phyloP scores from a whole-genome alignment of 179 eudicot genomes.

The Silene coronaria region DNA sequence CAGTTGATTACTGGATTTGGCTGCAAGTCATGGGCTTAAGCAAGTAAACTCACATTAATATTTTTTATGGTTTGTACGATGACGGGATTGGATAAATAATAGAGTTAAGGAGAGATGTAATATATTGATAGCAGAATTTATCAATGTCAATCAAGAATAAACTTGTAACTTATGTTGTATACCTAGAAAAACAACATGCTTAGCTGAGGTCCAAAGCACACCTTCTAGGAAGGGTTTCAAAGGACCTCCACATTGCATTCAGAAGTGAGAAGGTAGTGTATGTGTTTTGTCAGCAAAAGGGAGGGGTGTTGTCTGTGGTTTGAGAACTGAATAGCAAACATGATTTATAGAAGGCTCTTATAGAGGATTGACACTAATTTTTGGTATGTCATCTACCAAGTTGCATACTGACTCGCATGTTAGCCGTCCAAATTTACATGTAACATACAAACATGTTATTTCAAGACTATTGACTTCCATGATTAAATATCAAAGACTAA shows the following conservation, averaged over 20 bases:
- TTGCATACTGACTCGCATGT: neutral
- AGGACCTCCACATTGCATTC: neutral
- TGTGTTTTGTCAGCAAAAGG: neutral
- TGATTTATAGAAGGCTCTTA: neutral
- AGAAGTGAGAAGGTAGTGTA: neutral
- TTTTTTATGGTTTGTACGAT: neutral
- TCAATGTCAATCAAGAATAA: neutral
- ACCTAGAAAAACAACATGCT: neutral
- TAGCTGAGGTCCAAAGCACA: neutral
- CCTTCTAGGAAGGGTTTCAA: slow-evolving; percentile 3
- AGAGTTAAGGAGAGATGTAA: neutral
- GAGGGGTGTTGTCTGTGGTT: neutral
- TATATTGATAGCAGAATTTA: neutral
- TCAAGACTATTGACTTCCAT: neutral
- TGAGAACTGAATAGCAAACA: neutral
- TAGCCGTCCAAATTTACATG: neutral
- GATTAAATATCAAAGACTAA: neutral
- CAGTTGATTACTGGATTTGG: neutral
- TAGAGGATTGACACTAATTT: neutral
- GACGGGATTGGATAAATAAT: neutral
- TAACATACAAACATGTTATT: neutral
- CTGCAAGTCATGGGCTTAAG: neutral
- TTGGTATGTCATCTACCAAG: neutral
- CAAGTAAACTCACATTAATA: neutral
- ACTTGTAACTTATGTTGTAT: neutral